Base-by-base conservation (phyloP, 768 basidiomycete genomes). In the Mrakia gelida region DNA sequence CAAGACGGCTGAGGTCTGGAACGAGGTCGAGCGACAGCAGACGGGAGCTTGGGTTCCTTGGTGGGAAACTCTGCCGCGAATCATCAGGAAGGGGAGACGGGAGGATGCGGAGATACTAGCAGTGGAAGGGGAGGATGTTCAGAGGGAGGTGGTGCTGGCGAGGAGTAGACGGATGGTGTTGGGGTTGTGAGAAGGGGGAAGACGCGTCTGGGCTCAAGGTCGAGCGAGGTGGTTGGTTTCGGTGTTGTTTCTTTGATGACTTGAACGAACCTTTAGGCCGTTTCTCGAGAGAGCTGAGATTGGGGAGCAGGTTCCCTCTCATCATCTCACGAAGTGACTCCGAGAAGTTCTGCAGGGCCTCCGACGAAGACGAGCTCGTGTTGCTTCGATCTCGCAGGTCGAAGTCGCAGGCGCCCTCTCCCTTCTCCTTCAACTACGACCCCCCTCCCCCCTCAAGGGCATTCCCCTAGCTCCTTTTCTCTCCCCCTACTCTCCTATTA, bases 1-100 rank as follows among this genome's bases (percentile, higher is more conserved):
- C 77, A 81, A 85, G 52, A 71, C 82, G 3, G 67, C 73, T 3
- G 61, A 76, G 6, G 83, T 84, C 4, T 84, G 82, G 82, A 80
- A 82, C n/a, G 75, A 81, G 45, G 70, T 79, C 38, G 70, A 81
- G n/a, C 49, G 26, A 26, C 63, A 68, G 7, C 81, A 81, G 1
- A 81, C 80, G 9, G 82, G 80, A n/a, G 80, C 77, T 16, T 81
- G 82, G 75, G 75, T 83, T 15, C 83, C 83, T 9, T 70, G 79
- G 4, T 84, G 83, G 83, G 80, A 71, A 30, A 82, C 81, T 80
- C 34, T 75, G 61, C 72, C 72, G 18, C 34, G 72, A 32, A 73
- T n/a, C 26, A 54, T 73, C 7, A 52, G 72, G 30, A 73, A 73
- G 54, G 49, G 54, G 56, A 30, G 72, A 38, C 28, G 38, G 30